These are phyloP conservation scores for Paramyrothecium roridum DNA, from an alignment of 2,329 filamentous ascomycete species.

Conservation along the genomic window DNA sequence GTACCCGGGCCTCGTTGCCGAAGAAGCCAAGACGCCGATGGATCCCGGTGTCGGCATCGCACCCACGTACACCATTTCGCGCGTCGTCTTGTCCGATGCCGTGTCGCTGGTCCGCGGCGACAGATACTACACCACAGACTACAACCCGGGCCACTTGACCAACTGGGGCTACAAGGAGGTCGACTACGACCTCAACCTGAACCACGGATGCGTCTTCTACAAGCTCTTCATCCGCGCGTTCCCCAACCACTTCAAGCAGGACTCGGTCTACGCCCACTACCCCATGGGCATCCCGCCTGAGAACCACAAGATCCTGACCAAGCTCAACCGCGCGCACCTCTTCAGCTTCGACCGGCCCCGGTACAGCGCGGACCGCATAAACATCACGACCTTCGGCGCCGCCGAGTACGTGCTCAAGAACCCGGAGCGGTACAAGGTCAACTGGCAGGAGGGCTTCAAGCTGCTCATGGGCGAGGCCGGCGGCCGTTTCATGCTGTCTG, in stretches of 20 bases:
- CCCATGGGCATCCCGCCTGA: conserved; percentile 69
- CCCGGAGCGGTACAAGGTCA: conserved; percentile 58
- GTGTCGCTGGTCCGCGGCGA: conserved; percentile 77
- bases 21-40: conserved; percentile 73
- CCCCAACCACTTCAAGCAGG: conserved; percentile 72
- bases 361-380: conserved; percentile 42
- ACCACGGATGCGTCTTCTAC: conserved; percentile 82
- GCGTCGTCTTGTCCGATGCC: conserved; percentile 74
- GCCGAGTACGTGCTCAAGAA: conserved; percentile 61
- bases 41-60: conserved; percentile 70
- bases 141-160: conserved; percentile 69
- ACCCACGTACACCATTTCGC: conserved; percentile 72
- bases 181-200: conserved; percentile 67
- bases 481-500: conserved; percentile 54
- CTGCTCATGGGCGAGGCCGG: conserved; percentile 56
- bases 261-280: conserved; percentile 80
- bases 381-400: conserved; percentile 58
- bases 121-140: conserved; percentile 76
- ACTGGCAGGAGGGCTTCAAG: conserved; percentile 62
- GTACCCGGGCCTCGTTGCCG: conserved; percentile 74
- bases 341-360: conserved; percentile 68
- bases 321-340: conserved; percentile 61
- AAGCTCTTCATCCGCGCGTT: conserved; percentile 79
- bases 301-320: conserved; percentile 67
- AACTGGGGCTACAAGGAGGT: conserved; percentile 82